Percentiles rank a stretch among this genome's conserved stretches.
Conservation (phyloP, 352 stramenopile species). For the Phytophthora macrochlamydospora region DNA sequence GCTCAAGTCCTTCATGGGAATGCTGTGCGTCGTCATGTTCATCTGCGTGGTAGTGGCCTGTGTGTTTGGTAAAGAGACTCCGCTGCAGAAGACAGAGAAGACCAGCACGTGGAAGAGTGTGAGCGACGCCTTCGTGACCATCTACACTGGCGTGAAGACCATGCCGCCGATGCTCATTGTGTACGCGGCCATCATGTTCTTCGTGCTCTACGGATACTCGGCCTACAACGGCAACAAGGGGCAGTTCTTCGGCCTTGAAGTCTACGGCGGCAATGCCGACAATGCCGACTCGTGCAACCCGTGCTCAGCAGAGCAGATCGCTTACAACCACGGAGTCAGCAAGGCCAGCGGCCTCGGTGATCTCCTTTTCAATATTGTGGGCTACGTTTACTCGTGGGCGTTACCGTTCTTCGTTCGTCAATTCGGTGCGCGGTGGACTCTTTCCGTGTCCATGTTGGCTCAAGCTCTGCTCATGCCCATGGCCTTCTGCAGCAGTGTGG, state of each 20-base stretch:
- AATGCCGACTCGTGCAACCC: constrained; percentile 12
- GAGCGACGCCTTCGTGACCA: constrained; percentile 21
- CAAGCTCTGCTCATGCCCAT: constrained; percentile 43
- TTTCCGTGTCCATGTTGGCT: constrained; percentile 1
- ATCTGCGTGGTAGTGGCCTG: constrained; percentile 25
- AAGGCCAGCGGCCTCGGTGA: neutral
- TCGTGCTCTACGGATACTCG: constrained; percentile 44
- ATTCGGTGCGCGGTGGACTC: neutral
- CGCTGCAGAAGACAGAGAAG: constrained; percentile 8
- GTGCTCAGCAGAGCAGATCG: neutral
- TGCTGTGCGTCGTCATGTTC: constrained; percentile 33
- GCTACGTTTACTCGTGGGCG: neutral
- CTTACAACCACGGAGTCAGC: neutral
- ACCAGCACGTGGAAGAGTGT: constrained; percentile 3
- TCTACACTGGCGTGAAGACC: constrained; percentile 24
- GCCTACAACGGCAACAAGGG: constrained; percentile 61
- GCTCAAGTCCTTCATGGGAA: constrained; percentile 24
- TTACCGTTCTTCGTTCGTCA: neutral
- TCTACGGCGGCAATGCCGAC: constrained; percentile 32
- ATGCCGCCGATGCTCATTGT: constrained; percentile 26
- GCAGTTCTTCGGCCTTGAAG: constrained; percentile 56
- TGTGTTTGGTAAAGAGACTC: constrained; percentile 28
- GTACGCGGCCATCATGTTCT: constrained; percentile 42
- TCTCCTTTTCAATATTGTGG: neutral
- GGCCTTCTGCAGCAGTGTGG: constrained; percentile 32